Conservation (phyloP, 1,284 basidiomycete species). For the Cutaneotrichosporon sp. region DNA sequence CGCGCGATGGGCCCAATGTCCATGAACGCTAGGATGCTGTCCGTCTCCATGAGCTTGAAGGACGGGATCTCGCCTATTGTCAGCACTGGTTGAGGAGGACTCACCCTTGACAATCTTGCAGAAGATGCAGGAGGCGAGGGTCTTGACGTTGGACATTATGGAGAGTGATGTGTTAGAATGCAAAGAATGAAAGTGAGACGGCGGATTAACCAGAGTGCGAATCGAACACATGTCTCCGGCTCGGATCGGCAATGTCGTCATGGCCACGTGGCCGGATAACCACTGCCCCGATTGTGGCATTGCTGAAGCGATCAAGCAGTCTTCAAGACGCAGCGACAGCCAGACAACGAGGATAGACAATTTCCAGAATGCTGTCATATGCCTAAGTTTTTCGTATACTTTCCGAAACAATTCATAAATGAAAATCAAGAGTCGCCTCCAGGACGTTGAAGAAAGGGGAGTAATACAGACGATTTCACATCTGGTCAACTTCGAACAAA, state of each 20-base stretch:
- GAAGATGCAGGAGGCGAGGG: slow-evolving; percentile 66
- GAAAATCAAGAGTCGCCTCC: too few relatives aligned
- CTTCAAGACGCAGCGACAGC: too few relatives aligned
- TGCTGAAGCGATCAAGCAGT: too few relatives aligned
- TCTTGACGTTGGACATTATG: slow-evolving; percentile 4
- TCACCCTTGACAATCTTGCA: slow-evolving; percentile 86
- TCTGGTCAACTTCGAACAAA: too few relatives aligned
- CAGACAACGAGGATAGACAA: too few relatives aligned
- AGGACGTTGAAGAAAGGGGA: too few relatives aligned
- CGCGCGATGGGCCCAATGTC: slow-evolving; percentile 84
- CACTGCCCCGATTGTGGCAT: not conserved
- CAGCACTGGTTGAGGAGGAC: slow-evolving; percentile 5
- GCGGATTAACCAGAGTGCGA: not conserved
- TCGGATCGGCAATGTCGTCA: not conserved
- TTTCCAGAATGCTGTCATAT: too few relatives aligned
- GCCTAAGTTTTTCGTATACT: too few relatives aligned
- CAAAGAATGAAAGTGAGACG: not conserved
- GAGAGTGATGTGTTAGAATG: not conserved
- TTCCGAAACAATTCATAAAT: too few relatives aligned
- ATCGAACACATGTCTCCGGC: not conserved
- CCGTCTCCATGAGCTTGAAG: slow-evolving; percentile 79
- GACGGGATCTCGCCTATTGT: slow-evolving; percentile 59
- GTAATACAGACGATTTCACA: too few relatives aligned
- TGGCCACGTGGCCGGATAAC: too few relatives aligned
- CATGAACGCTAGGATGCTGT: slow-evolving; percentile 71